A percentile compares a stretch with the other conserved stretches of the same genome.
Evolutionary conservation across 78 protist genomes (phyloP).

Genomic region (Dictyostelium capitatum): DNA sequence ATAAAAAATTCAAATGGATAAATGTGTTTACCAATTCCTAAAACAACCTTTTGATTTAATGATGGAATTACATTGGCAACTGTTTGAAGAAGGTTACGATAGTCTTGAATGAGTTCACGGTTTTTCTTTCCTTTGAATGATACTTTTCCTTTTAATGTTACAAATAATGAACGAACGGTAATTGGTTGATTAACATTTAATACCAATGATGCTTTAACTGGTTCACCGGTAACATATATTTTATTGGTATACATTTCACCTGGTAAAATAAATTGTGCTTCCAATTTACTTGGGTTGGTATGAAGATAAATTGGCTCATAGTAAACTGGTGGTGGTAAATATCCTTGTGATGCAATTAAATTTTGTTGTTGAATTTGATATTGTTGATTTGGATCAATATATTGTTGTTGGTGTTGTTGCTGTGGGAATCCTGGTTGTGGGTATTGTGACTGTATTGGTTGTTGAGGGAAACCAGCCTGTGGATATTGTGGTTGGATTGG

Average conservation of each 20-base stretch:
- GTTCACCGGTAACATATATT: not conserved
- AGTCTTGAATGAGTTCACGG: not conserved
- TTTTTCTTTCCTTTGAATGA: not conserved
- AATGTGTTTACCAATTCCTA: constrained; percentile 39
- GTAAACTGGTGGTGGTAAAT: constrained; percentile 51
- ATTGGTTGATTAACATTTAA: constrained; percentile 25
- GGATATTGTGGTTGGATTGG: not conserved
- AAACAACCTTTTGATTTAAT: not conserved
- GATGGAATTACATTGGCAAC: not conserved
- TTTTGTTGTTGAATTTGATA: constrained; percentile 4
- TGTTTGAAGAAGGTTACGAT: constrained; percentile 8
- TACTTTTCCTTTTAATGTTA: constrained; percentile 27
- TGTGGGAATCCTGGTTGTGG: no score
- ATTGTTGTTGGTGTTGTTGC: no score
- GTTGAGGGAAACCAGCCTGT: no score
- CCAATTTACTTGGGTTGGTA: not conserved
- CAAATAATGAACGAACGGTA: constrained; percentile 14
- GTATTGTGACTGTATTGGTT: not conserved
- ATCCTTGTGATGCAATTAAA: not conserved
- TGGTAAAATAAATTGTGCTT: constrained; percentile 14
- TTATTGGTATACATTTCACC: constrained; percentile 19
- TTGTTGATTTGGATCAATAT: not conserved
- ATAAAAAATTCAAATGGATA: constrained; percentile 58
- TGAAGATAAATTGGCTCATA: constrained; percentile 7
- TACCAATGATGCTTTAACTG: constrained; percentile 3